phyloP scores from a whole-genome alignment of 768 basidiomycete genomes.

The Galerina marginata region DNA sequence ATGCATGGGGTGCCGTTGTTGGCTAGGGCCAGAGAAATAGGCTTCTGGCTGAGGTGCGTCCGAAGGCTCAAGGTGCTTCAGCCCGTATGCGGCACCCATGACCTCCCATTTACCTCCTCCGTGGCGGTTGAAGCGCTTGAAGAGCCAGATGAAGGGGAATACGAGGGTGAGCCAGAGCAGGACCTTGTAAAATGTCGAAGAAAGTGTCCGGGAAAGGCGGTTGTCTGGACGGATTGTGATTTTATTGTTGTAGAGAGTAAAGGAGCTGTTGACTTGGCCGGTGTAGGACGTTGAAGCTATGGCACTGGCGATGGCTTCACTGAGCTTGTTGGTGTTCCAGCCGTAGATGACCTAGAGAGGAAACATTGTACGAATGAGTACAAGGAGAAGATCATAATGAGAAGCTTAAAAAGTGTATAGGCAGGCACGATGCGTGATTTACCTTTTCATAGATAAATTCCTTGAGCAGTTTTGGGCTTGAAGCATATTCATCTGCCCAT shows the following conservation, averaged over 20 bases:
- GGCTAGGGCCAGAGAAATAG: conserved; percentile 42
- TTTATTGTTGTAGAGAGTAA: conserved; percentile 50
- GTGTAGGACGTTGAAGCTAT: conserved; percentile 49
- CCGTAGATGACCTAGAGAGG: conserved; percentile 45
- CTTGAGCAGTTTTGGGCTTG: conserved; percentile 71
- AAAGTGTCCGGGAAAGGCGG: conserved; percentile 66
- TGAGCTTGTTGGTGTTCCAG: conserved; percentile 52
- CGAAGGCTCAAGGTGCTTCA: conserved; percentile 55
- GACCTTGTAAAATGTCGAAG: conserved; percentile 73
- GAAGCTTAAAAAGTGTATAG: neutral
- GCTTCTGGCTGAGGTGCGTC: conserved; percentile 40
- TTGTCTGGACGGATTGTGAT: conserved; percentile 75
- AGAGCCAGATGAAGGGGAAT: conserved; percentile 85
- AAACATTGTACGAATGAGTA: neutral
- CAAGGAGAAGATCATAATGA: too few species aligned
- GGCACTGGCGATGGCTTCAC: conserved; percentile 45
- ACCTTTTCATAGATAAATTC: conserved; percentile 82
- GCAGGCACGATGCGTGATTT: neutral
- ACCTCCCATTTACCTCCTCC: conserved; percentile 82
- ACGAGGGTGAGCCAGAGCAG: conserved; percentile 71
- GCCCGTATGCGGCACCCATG: conserved; percentile 76
- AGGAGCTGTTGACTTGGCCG: conserved; percentile 53
- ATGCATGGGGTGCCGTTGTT: neutral
- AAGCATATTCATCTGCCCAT: conserved; percentile 87
- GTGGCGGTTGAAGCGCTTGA: conserved; percentile 64